Percentiles rank a stretch among this genome's conserved stretches.
phyloP scores from a whole-genome alignment of 192 early-diverging fungal species.

The Coemansia sp. region DNA sequence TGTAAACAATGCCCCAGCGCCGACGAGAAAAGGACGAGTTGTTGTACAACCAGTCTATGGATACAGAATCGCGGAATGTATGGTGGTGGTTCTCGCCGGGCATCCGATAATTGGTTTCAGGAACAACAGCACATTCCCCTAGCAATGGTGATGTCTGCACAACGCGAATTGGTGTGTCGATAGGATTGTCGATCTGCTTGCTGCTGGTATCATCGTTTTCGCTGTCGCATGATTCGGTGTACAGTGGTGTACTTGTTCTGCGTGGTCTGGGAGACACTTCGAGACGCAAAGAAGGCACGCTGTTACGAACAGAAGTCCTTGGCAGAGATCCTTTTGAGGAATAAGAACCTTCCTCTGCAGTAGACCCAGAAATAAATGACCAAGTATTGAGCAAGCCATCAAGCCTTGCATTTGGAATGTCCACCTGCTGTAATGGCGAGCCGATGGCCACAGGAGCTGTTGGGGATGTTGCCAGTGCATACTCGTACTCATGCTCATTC shows the following conservation, averaged over 20 bases:
- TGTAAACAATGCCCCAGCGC: conserved; percentile 6
- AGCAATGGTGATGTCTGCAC: background rate
- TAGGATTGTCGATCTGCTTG: background rate
- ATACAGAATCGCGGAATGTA: conserved; percentile 1
- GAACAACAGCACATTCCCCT: background rate
- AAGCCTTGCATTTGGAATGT: conserved; percentile 39
- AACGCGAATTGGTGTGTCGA: background rate
- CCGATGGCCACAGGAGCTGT: background rate
- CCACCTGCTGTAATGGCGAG: conserved; percentile 24
- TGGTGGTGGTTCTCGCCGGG: background rate
- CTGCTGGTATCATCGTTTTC: background rate
- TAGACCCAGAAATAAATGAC: conserved; percentile 15
- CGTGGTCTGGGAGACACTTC: background rate
- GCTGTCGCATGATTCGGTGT: background rate
- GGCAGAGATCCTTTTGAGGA: background rate
- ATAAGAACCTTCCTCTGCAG: background rate
- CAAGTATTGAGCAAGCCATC: conserved; percentile 45
- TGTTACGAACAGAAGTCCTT: background rate
- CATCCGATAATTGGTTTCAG: background rate
- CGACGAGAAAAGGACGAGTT: background rate
- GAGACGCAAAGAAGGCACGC: background rate
- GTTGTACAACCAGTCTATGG: conserved; percentile 3
- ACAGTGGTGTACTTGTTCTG: background rate
- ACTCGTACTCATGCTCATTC: background rate
- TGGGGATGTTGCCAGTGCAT: background rate